phyloP scores from a whole-genome alignment of 225 moss, liverwort and hornwort genomes.

The Marchantia paleacea region DNA sequence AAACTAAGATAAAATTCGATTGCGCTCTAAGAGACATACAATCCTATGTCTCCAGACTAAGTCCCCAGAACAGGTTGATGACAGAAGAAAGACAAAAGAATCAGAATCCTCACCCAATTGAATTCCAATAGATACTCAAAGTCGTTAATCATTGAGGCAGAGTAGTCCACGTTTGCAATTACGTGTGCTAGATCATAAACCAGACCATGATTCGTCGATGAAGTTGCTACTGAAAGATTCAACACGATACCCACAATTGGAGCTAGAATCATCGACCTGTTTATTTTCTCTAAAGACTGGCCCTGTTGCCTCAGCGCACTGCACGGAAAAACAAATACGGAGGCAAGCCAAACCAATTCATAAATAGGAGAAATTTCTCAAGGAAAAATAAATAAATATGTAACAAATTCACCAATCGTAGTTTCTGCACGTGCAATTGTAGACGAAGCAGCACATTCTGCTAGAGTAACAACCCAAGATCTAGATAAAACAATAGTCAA shows the following conservation, averaged over 20 bases:
- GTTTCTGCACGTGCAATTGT: no score
- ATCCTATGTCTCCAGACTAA: neutral
- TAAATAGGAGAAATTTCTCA: neutral
- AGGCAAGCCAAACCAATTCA: neutral
- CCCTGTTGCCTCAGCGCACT: conserved; percentile 85
- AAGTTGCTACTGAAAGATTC: conserved; percentile 58
- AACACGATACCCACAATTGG: conserved; percentile 93
- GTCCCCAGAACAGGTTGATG: no score
- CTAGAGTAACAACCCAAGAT: no score
- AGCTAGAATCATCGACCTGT: conserved; percentile 85
- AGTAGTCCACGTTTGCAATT: conserved; percentile 75
- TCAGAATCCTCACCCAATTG: conserved; percentile 65
- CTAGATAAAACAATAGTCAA: no score
- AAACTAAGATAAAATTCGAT: neutral
- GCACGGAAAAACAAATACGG: conserved; percentile 15
- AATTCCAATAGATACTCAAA: conserved; percentile 85
- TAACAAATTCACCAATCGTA: no score
- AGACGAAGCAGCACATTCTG: no score
- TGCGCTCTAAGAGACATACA: neutral
- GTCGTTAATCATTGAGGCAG: conserved; percentile 63
- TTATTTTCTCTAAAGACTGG: conserved; percentile 71
- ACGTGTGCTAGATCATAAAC: conserved; percentile 71
- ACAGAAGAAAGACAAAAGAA: neutral
- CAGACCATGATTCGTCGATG: conserved; percentile 40
- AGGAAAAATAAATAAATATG: no score